Evolutionary conservation across 2,329 filamentous ascomycete genomes (phyloP).

Genomic region (Lachnellula subtilissima): DNA sequence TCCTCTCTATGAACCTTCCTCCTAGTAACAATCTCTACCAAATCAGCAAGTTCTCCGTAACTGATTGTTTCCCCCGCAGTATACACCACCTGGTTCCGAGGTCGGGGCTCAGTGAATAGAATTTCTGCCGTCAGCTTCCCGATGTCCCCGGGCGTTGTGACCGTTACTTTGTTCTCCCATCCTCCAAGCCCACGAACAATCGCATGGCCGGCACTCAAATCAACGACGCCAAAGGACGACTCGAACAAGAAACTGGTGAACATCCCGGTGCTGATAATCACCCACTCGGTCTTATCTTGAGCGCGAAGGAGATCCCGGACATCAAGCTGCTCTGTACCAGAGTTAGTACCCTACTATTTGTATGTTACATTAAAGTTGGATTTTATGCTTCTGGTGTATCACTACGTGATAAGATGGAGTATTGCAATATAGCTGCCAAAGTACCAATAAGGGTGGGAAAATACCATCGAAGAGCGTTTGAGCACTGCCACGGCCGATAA

Average conservation of each 20-base stretch:
- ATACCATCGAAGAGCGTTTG: conserved; percentile 59
- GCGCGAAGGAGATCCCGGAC: conserved; percentile 49
- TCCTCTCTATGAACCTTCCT: conserved; percentile 43
- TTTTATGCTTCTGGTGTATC: no score
- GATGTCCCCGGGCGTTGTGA: conserved; percentile 61
- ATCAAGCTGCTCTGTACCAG: conserved; percentile 47
- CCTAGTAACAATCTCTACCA: conserved; percentile 43
- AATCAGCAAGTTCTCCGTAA: conserved; percentile 36
- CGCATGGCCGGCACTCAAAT: conserved; percentile 43
- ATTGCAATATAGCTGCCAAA: no score
- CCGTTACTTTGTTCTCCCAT: conserved; percentile 58
- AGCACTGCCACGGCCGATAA: conserved; percentile 51
- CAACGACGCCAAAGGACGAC: conserved; percentile 57
- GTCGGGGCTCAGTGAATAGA: conserved; percentile 38
- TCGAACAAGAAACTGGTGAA: conserved; percentile 69
- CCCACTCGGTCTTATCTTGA: conserved; percentile 50
- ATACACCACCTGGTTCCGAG: conserved; percentile 43
- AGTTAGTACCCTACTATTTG: no score
- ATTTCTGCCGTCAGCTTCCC: conserved; percentile 54
- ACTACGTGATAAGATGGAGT: no score
- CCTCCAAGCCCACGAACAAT: conserved; percentile 51
- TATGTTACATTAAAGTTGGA: no score
- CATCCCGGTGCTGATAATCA: conserved; percentile 62
- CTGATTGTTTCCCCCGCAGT: conserved; percentile 58
- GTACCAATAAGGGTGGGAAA: no score